Evolutionary conservation across 441 rosid species (phyloP).

Genomic region (Brassica balearica): DNA sequence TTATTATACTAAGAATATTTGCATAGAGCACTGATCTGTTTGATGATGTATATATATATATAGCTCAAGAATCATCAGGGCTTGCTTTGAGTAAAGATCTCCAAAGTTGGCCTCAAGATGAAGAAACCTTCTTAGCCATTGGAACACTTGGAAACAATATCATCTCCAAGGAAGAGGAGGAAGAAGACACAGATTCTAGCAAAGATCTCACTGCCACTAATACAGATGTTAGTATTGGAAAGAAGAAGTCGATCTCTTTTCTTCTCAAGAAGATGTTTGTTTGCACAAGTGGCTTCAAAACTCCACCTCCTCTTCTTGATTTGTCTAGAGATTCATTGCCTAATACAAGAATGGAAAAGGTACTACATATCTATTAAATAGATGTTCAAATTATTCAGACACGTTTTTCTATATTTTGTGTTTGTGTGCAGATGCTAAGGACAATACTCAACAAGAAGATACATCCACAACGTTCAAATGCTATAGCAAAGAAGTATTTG

Average conservation of each 20-base stretch:
- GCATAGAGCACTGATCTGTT: conserved; percentile 22
- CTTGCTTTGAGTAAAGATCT: conserved; percentile 35
- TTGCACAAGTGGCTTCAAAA: conserved; percentile 45
- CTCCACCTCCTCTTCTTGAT: conserved; percentile 45
- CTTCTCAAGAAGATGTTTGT: conserved; percentile 48
- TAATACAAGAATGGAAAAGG: conserved; percentile 46
- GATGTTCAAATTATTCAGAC: conserved; percentile 20
- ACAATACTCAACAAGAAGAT: conserved; percentile 48
- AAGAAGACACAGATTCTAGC: conserved; percentile 29
- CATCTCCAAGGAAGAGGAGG: conserved; percentile 35
- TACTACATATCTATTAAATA: not conserved
- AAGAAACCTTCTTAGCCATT: conserved; percentile 42
- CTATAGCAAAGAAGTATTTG: conserved; percentile 41
- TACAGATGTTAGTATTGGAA: conserved; percentile 32
- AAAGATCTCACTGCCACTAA: conserved; percentile 37
- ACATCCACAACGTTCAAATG: conserved; percentile 47
- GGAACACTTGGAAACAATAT: conserved; percentile 46
- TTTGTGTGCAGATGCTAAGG: conserved; percentile 41
- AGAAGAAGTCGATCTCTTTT: conserved; percentile 45
- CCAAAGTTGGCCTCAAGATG: conserved; percentile 41
- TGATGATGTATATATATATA: conserved; percentile 9
- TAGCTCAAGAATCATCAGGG: conserved; percentile 41
- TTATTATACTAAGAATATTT: not conserved
- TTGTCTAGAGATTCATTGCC: conserved; percentile 42
- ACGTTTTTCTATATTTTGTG: not conserved